Percentiles rank a stretch among this genome's conserved stretches.
These are phyloP conservation scores for Pistacia atlantica DNA, from an alignment of 345 rosid species.

Conservation along the genomic window DNA sequence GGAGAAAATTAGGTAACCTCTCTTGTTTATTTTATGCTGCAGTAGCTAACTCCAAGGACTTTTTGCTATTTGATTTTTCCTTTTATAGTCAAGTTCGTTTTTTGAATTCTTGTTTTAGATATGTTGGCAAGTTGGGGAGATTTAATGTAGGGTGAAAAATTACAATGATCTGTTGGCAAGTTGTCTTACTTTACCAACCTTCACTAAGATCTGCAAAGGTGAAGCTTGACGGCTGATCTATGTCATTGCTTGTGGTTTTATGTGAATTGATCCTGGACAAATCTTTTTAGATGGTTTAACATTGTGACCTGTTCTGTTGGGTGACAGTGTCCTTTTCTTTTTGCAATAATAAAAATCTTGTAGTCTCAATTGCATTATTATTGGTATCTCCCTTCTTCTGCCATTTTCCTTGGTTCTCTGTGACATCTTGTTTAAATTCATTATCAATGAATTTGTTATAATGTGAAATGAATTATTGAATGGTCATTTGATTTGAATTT, in stretches of 20 bases:
- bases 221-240: not conserved
- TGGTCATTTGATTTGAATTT: slow-evolving; percentile 4
- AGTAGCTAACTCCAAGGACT: not conserved
- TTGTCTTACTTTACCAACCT: not conserved
- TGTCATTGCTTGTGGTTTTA: not conserved
- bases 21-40: not conserved
- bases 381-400: not conserved
- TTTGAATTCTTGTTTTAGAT: not conserved
- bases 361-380: not conserved
- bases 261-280: not conserved
- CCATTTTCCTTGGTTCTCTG: not conserved
- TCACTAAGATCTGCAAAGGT: not conserved
- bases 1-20: not conserved
- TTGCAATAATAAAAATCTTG: not conserved
- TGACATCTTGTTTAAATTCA: not conserved
- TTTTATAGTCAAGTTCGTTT: not conserved
- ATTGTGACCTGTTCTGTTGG: not conserved
- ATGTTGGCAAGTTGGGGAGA: not conserved
- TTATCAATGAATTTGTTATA: slow-evolving; percentile 11
- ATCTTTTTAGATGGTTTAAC: not conserved
- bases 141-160: not conserved
- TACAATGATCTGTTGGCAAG: not conserved
- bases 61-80: not conserved
- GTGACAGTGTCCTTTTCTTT: too few species aligned
- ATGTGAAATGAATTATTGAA: slow-evolving; percentile 1